Evolutionary conservation across 495 filamentous ascomycete genomes (phyloP).

Genomic region (Apiosordaria backusii): DNA sequence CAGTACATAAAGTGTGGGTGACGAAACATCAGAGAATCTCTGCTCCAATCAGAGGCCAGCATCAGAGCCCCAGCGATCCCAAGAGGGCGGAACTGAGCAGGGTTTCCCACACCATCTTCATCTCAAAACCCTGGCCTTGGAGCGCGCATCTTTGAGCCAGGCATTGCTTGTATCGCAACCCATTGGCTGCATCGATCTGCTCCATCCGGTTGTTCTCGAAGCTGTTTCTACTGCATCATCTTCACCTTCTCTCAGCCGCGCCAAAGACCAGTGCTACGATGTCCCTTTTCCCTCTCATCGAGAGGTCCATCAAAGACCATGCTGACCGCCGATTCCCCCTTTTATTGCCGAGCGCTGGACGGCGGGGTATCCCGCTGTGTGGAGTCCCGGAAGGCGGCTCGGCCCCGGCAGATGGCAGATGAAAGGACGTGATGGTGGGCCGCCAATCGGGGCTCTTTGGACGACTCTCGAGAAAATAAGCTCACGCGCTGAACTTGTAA

Average conservation of each 20-base stretch:
- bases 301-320: not conserved
- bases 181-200: not conserved
- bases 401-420: constrained; percentile 10
- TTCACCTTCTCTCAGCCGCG: not conserved
- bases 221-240: not conserved
- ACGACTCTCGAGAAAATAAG: constrained; percentile 1
- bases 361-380: not conserved
- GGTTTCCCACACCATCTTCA: constrained; percentile 22
- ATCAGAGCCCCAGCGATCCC: constrained; percentile 26
- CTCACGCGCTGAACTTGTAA: not conserved
- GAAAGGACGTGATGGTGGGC: not conserved
- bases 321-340: constrained; percentile 4
- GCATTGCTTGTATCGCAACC: not conserved
- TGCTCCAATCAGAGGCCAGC: constrained; percentile 28
- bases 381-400: constrained; percentile 16
- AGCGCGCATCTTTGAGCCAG: not conserved
- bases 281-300: not conserved
- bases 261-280: not conserved
- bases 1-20: constrained; percentile 30
- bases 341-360: not conserved
- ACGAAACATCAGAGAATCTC: constrained; percentile 24
- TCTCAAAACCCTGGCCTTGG: constrained; percentile 9
- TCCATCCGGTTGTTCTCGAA: not conserved
- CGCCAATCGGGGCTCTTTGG: not conserved
- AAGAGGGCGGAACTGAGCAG: constrained; percentile 31